Base-by-base conservation (phyloP, 139 green algal genomes). In the Chlorella sp. region DNA sequence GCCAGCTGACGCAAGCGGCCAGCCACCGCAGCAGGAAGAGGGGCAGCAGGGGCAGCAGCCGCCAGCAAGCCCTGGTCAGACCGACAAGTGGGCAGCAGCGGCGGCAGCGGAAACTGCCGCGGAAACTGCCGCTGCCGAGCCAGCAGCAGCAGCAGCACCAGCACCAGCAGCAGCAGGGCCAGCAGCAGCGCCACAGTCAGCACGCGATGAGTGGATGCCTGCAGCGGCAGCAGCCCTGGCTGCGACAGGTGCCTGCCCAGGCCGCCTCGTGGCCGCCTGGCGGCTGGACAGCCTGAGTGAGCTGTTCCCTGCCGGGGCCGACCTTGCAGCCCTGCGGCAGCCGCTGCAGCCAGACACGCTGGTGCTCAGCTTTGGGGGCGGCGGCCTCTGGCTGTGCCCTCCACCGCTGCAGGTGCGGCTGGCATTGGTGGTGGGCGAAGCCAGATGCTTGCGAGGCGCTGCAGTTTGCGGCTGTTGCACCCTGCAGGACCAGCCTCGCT, bases 301-400 rank as follows among this genome's bases (percentile, higher is more conserved):
- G 30, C 72, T 86, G 56, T 81, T 54, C 30, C 54, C 72, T 28
- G 72, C 72, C 36, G 56, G 81, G 19, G 30, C n/a, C 51, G 72
- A 81, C 51, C 72, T 86, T 40, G 41, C 70, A 19, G 58, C 38
- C 24, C 56, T 86, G 54, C 54, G 30, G 8, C 54, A 75, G 54
- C 41, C 81, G 40, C 72, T 86, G n/a, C 48, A 56, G 54, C 81
- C 70, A 30, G 48, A 86, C 72, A 86, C 70, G 28, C 62, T 86
- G 40, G 56, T 81, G 28, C 72, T 86, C 40, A 86, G 38, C n/a
- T 80, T 73, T 73, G 40, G n/a, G 41, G 65, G 51, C 51, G 51
- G 13, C 48, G 81, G 70, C 20, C 32, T n/a, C 24, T 79, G 69
- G 34, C 67, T 85, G 4, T 78, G 68, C 67, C 80, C 80, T 20